Evolutionary conservation across 176 grass and related monocot species (phyloP).

Genomic region (Otatea glauca): DNA sequence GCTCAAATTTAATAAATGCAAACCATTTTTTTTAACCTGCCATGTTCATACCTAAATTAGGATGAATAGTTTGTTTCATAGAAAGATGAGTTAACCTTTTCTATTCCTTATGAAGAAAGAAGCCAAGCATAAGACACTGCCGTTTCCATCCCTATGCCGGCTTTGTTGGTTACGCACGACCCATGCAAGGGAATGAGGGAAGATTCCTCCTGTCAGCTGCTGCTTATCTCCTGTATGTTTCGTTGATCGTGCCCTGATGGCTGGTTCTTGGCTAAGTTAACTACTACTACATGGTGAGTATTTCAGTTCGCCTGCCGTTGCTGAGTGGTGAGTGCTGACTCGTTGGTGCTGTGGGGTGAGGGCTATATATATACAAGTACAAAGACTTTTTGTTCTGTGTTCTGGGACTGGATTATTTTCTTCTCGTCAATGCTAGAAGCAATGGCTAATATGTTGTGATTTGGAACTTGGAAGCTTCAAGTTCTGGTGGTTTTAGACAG

Average conservation of each 20-base stretch:
- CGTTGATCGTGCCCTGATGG: conserved; percentile 22
- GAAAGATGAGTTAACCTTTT: conserved; percentile 36
- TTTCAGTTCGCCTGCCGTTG: conserved; percentile 3
- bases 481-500: not conserved
- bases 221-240: conserved; percentile 27
- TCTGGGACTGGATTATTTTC: not conserved
- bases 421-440: not conserved
- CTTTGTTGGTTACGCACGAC: conserved; percentile 1
- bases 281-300: not conserved
- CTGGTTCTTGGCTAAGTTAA: not conserved
- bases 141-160: conserved; percentile 23
- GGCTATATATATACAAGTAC: not conserved
- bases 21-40: not conserved
- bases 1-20: not conserved
- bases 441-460: not conserved
- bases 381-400: conserved; percentile 26
- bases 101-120: conserved; percentile 20
- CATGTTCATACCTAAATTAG: conserved; percentile 25
- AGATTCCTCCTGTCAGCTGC: conserved; percentile 28
- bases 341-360: not conserved
- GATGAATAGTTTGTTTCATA: conserved; percentile 31
- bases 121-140: conserved; percentile 52
- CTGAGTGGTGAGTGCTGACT: not conserved
- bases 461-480: conserved; percentile 14
- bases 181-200: conserved; percentile 14